These are phyloP conservation scores for Ophiocordyceps sinensis DNA, from an alignment of 2,329 filamentous ascomycete genomes.

Conservation along the genomic window DNA sequence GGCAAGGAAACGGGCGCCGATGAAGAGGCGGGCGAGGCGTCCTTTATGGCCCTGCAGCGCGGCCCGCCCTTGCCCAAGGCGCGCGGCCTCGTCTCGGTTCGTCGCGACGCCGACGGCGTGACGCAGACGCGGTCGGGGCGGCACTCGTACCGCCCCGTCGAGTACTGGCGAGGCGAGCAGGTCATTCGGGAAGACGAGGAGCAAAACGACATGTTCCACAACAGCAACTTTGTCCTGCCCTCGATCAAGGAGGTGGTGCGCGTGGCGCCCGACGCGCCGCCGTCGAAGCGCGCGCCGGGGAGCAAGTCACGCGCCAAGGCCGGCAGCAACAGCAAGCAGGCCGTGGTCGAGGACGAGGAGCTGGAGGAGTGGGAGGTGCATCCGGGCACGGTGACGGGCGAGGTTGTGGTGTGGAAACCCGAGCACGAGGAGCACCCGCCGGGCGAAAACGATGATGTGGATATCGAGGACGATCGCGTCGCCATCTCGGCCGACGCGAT, in stretches of 20 bases:
- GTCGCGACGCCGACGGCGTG: constrained; percentile 33
- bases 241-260: constrained; percentile 67
- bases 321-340: constrained; percentile 14
- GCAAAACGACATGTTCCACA: constrained; percentile 27
- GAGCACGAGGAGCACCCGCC: constrained; percentile 39
- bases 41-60: constrained; percentile 32
- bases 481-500: constrained; percentile 42
- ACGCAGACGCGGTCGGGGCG: constrained; percentile 61
- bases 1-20: constrained; percentile 26
- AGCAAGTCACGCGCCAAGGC: constrained; percentile 15
- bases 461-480: constrained; percentile 38
- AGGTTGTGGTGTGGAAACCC: constrained; percentile 49
- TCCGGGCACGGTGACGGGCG: constrained; percentile 48
- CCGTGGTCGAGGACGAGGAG: constrained; percentile 33
- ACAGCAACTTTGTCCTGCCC: constrained; percentile 42
- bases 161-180: constrained; percentile 77
- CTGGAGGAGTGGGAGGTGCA: constrained; percentile 58
- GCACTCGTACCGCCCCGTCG: constrained; percentile 61
- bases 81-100: constrained; percentile 38
- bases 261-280: constrained; percentile 42
- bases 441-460: constrained; percentile 37
- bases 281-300: constrained; percentile 10
- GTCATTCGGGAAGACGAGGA: constrained; percentile 54
- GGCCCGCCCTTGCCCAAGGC: constrained; percentile 41
- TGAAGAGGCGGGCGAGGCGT: constrained; percentile 27